phyloP scores from a whole-genome alignment of 192 early-diverging fungal species.

The Linnemannia schmuckeri region DNA sequence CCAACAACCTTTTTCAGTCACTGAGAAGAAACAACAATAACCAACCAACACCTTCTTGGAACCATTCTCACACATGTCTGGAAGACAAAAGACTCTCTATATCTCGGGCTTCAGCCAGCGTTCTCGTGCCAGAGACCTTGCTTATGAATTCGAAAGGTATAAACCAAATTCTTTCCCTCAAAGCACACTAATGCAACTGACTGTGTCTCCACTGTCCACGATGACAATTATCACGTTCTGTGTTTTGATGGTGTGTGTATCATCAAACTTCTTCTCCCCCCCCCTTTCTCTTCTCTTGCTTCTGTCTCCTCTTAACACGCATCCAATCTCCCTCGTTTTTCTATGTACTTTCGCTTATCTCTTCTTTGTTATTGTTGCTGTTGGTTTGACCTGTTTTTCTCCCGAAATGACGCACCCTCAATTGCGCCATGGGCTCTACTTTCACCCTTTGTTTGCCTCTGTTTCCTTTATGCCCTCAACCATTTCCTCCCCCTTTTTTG shows the following conservation, averaged over 20 bases:
- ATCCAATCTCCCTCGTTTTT: background rate
- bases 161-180: background rate
- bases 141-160: constrained; percentile 94
- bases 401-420: background rate
- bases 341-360: background rate
- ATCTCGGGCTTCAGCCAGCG: constrained; percentile 82
- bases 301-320: background rate
- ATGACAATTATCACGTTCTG: no score
- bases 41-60: background rate
- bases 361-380: constrained; percentile 3
- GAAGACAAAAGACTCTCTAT: constrained; percentile 76
- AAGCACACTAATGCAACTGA: no score
- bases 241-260: no score
- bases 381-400: background rate
- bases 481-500: background rate
- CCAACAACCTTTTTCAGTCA: background rate
- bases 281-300: background rate
- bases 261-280: no score
- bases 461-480: background rate
- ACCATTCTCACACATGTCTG: constrained; percentile 9
- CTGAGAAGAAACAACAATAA: background rate
- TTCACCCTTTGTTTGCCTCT: background rate
- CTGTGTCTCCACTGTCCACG: background rate
- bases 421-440: background rate
- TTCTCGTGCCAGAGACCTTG: constrained; percentile 89